Conservation (phyloP, 1,284 basidiomycete species). For the Gomphus bonarii region DNA sequence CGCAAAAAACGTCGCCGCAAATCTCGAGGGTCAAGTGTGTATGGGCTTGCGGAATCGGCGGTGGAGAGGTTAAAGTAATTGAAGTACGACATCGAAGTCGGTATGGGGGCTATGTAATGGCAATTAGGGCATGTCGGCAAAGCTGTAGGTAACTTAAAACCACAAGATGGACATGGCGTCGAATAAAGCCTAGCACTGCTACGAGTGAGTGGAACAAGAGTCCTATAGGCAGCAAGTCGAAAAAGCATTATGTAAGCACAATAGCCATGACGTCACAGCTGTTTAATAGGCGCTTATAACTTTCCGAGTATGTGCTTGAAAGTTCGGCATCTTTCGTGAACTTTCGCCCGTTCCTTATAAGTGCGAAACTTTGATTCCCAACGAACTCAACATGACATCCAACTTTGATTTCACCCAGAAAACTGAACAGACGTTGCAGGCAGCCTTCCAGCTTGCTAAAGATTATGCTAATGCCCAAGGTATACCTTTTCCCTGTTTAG, state of each 20-base stretch:
- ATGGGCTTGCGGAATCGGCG: conserved; percentile 43
- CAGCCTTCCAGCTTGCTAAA: conserved; percentile 70
- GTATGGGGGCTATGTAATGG: conserved; percentile 48
- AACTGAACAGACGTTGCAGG: conserved; percentile 52
- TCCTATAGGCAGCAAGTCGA: background rate
- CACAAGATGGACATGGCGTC: conserved; percentile 47
- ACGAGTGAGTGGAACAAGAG: background rate
- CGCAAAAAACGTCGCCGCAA: conserved; percentile 54
- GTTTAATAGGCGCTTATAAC: too few species aligned
- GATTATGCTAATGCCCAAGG: conserved; percentile 76
- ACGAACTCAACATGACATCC: conserved; percentile 32
- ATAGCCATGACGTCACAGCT: too few species aligned
- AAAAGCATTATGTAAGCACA: background rate
- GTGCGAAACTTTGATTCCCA: background rate
- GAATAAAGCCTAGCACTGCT: background rate
- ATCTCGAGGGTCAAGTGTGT: conserved; percentile 42
- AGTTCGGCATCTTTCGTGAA: too few species aligned
- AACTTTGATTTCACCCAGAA: conserved; percentile 77
- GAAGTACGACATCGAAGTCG: conserved; percentile 41
- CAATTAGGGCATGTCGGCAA: conserved; percentile 64
- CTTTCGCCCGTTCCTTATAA: too few species aligned
- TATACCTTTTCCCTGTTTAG: conserved; percentile 19
- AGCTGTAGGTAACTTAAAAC: conserved; percentile 40
- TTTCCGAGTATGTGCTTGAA: too few species aligned
- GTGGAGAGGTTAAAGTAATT: conserved; percentile 51